Evolutionary conservation across 495 filamentous ascomycete species (phyloP), one percentile per base, ranked within the genome.

Genomic region (Talaromyces liani): DNA sequence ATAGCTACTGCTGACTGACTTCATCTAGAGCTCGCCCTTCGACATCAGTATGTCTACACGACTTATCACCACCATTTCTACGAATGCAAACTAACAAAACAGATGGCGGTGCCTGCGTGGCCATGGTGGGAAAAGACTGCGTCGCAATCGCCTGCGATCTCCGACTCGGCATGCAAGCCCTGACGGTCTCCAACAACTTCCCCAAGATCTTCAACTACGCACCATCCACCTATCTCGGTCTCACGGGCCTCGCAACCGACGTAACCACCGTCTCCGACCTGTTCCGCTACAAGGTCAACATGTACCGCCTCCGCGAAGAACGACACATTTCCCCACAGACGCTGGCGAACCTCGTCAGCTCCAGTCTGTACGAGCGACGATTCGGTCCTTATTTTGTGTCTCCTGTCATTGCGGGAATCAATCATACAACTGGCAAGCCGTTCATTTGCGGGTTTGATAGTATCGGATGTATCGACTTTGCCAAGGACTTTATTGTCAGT

Each of bases 361-460:
- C 85, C 65, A 86, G 83, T 64, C 81, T 98, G 70, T 98, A 98
- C 80, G 94, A 98, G 84, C 86, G 84, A 67, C 86, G 94, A 65
- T 98, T 98, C 78, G 95, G 94, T 55, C 92, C 94, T 24, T 98
- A 88, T 80, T 98, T 97, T 73, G 90, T 98, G 65, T 89, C 86
- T 62, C 94, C 94, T 56, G 95, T 98, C 62, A 85, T 98, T 68
- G 94, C 93, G 55, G 94, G 94, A 60, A 85, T 98, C 71, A 93
- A 98, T 67, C 88, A 88, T 70, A 96, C 91, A 75, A 91, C 87
- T 54, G 91, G 91, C 69, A 85, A 91, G 80, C 94, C 94, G 22
- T 98, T 98, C 75, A 96, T 98, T 73, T 98, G 95, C 77, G 94
- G 95, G 27, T 98, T 98, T 77, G 94, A 98, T 81, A 94, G 90